Percentiles rank a stretch among this genome's conserved stretches.
phyloP scores from a whole-genome alignment of 495 filamentous ascomycete species.

The Annulohypoxylon bovei region DNA sequence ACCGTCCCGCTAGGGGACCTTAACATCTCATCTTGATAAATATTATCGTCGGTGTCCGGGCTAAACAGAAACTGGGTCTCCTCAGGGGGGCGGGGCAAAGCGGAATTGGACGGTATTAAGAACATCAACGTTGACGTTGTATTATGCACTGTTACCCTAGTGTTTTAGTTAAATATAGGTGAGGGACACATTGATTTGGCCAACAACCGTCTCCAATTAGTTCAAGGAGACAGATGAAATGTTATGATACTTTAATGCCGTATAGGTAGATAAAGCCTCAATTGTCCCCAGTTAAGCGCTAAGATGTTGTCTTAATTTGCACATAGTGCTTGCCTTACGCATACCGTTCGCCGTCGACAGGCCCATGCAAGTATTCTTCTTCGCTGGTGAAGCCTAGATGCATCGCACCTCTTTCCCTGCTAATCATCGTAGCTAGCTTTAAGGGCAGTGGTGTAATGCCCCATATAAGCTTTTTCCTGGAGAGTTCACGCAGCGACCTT shows the following conservation, averaged over 20 bases:
- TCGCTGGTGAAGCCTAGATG: not conserved
- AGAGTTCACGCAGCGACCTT: not conserved
- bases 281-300: not conserved
- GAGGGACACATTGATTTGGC: no score
- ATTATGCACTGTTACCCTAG: not conserved
- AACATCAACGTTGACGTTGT: no score
- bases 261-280: not conserved
- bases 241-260: no score
- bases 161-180: not conserved
- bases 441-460: not conserved
- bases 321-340: not conserved
- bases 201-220: no score
- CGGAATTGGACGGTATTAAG: not conserved
- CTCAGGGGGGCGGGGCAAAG: not conserved
- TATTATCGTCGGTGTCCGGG: no score
- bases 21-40: no score
- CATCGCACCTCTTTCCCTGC: not conserved
- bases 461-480: constrained; percentile 5
- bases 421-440: not conserved
- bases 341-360: not conserved
- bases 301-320: not conserved
- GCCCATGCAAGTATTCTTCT: not conserved
- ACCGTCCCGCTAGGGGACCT: no score
- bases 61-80: no score
- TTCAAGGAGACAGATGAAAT: no score